These are phyloP conservation scores for Barbatosphaeria neglecta DNA, from an alignment of 495 filamentous ascomycete genomes.

Conservation along the genomic window DNA sequence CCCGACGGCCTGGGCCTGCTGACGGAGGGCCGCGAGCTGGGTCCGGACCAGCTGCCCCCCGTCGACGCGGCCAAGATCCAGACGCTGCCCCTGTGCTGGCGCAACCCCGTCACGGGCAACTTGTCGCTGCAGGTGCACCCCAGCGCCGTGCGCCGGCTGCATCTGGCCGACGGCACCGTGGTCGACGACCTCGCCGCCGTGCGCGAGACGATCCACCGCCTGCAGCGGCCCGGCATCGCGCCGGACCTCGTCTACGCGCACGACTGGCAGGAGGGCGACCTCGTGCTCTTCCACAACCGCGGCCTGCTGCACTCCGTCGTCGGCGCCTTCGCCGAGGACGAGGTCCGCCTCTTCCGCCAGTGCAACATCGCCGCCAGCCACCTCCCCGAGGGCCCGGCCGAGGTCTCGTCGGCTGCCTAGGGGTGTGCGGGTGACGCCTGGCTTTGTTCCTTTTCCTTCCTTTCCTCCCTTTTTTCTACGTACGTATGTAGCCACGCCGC, in stretches of 20 bases:
- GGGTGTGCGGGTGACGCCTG: too few relatives aligned
- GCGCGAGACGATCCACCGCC: conserved; percentile 51
- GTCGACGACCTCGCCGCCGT: conserved; percentile 54
- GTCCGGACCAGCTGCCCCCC: conserved; percentile 43
- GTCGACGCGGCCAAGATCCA: conserved; percentile 55
- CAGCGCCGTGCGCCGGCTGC: conserved; percentile 51
- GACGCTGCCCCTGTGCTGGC: conserved; percentile 60
- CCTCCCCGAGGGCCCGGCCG: conserved; percentile 34
- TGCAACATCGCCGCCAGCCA: conserved; percentile 58
- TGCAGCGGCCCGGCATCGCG: conserved; percentile 61
- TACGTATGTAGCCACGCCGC: too few relatives aligned
- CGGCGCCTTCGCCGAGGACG: conserved; percentile 57
- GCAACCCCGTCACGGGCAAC: conserved; percentile 54
- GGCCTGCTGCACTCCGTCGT: conserved; percentile 63
- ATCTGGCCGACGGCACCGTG: conserved; percentile 48
- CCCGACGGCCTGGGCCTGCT: conserved; percentile 55
- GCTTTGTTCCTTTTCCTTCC: neutral
- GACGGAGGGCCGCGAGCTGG: conserved; percentile 48
- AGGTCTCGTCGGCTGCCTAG: neutral
- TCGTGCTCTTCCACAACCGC: conserved; percentile 64
- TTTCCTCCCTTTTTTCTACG: neutral
- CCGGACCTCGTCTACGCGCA: conserved; percentile 58
- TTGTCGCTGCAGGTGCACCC: conserved; percentile 63
- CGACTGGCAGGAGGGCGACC: conserved; percentile 63
- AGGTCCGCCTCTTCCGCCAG: conserved; percentile 62